Conservation (phyloP, 2,329 filamentous ascomycete genomes). For the Talaromyces sp. region DNA sequence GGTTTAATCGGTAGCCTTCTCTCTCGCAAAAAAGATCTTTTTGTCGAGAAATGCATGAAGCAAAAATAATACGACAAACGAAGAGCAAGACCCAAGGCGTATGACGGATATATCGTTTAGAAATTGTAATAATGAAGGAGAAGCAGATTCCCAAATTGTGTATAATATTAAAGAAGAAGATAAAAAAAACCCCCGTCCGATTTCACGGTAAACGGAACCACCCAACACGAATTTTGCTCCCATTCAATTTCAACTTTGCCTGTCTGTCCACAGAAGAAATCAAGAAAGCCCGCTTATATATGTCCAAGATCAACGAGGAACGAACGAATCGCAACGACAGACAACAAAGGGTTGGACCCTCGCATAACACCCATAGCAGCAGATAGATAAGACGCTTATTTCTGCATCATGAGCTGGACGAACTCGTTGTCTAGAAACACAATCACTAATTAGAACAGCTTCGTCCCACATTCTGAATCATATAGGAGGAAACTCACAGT, state of each 20-base stretch:
- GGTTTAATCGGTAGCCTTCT: slow-evolving; percentile 34
- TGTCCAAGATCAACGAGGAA: slow-evolving; percentile 12
- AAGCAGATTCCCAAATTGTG: not conserved
- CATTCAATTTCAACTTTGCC: not conserved
- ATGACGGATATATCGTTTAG: not conserved
- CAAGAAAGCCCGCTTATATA: slow-evolving; percentile 10
- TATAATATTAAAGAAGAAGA: not conserved
- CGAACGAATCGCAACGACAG: slow-evolving; percentile 20
- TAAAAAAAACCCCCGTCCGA: not conserved
- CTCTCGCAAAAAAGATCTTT: not conserved
- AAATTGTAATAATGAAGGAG: slow-evolving; percentile 1
- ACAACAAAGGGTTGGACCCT: not conserved
- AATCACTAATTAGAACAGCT: not conserved
- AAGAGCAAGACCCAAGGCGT: not conserved
- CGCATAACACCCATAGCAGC: slow-evolving; percentile 20
- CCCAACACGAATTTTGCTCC: not conserved
- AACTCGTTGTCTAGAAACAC: slow-evolving; percentile 73
- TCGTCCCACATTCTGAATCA: not conserved
- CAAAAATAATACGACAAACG: too few species aligned
- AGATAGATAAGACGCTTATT: slow-evolving; percentile 50
- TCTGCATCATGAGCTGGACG: slow-evolving; percentile 94
- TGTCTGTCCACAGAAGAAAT: slow-evolving; percentile 1
- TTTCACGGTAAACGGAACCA: not conserved
- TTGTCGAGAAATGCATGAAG: too few species aligned
- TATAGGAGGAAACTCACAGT: slow-evolving; percentile 56